These are phyloP conservation scores for Kwoniella shivajii DNA, from an alignment of 1,284 basidiomycete genomes.

Conservation along the genomic window DNA sequence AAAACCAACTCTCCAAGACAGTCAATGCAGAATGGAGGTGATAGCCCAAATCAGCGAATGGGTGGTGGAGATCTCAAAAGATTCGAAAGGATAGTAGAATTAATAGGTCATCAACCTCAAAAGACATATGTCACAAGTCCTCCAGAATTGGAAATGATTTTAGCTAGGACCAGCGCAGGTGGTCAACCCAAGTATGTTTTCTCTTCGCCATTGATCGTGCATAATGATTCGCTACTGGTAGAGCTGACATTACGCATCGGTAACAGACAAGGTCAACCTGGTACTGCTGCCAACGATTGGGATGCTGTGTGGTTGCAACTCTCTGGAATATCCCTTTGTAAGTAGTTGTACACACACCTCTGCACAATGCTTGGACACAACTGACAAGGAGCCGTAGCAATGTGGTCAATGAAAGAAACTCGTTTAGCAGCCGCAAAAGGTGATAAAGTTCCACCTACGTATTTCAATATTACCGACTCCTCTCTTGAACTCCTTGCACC, in stretches of 20 bases:
- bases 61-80: constrained; percentile 7
- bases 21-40: not conserved
- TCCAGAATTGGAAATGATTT: constrained; percentile 54
- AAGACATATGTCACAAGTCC: constrained; percentile 55
- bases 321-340: constrained; percentile 84
- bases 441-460: constrained; percentile 51
- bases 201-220: constrained; percentile 49
- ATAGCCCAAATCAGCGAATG: not conserved
- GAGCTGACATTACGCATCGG: not conserved
- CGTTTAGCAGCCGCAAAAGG: constrained; percentile 51
- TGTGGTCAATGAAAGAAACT: constrained; percentile 56
- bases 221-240: constrained; percentile 56
- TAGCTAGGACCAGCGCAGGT: constrained; percentile 52
- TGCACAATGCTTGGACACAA: not conserved
- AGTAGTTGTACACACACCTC: constrained; percentile 4
- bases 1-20: constrained; percentile 2
- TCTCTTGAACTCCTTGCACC: constrained; percentile 60
- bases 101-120: constrained; percentile 50
- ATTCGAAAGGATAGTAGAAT: constrained; percentile 50
- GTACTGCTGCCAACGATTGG: constrained; percentile 82
- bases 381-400: constrained; percentile 27
- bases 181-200: constrained; percentile 53
- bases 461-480: constrained; percentile 52
- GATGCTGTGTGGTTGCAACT: constrained; percentile 90
- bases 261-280: constrained; percentile 72